Evolutionary conservation across 352 stramenopile genomes (phyloP).

Genomic region (Sclerospora graminicola): DNA sequence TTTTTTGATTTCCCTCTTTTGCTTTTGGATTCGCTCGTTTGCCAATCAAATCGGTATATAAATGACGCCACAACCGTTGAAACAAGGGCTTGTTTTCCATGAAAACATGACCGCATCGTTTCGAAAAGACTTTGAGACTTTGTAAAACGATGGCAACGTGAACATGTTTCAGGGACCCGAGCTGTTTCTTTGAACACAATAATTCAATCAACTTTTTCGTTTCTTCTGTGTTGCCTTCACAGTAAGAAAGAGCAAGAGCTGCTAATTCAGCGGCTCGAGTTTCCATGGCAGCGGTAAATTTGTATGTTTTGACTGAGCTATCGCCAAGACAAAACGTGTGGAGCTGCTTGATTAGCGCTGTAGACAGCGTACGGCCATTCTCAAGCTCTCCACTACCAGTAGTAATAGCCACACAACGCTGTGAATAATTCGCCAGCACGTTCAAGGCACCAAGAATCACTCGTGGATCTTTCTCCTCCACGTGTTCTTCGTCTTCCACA

Average conservation of each 20-base stretch:
- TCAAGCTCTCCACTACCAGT: constrained; percentile 9
- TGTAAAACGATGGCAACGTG: constrained; percentile 31
- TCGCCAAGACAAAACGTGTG: constrained; percentile 39
- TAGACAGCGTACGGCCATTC: constrained; percentile 18
- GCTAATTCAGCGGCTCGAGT: constrained; percentile 42
- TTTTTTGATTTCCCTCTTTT: constrained; percentile 19
- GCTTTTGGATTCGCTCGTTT: not conserved
- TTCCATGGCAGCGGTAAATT: constrained; percentile 20
- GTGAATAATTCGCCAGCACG: constrained; percentile 44
- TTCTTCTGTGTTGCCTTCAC: constrained; percentile 26
- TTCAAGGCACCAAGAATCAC: constrained; percentile 41
- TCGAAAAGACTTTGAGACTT: constrained; percentile 54
- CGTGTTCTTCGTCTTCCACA: constrained; percentile 27
- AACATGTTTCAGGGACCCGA: constrained; percentile 14
- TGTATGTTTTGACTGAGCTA: constrained; percentile 13
- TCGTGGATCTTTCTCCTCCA: constrained; percentile 24
- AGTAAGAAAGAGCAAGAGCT: constrained; percentile 38
- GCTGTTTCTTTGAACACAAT: constrained; percentile 43
- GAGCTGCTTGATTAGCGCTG: constrained; percentile 27
- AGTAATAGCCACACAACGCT: constrained; percentile 25
- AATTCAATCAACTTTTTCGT: constrained; percentile 28
- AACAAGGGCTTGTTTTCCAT: constrained; percentile 14
- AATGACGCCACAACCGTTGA: constrained; percentile 29
- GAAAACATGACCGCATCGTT: constrained; percentile 31
- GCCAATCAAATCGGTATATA: constrained; percentile 34